Conservation (phyloP, 73 alveolate species). For the Paramecium primaurelia region DNA sequence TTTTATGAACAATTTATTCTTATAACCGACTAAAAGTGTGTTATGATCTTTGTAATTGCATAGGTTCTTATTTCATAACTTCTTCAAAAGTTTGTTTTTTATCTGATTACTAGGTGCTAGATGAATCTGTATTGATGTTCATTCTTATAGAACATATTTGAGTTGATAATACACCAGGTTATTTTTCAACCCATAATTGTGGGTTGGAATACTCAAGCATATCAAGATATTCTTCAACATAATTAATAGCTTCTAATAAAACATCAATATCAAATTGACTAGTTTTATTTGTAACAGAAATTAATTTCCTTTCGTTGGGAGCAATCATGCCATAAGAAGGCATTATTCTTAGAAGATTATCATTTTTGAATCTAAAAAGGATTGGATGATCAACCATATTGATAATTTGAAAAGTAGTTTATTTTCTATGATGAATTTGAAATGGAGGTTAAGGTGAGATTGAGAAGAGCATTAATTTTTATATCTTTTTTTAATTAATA, state of each 20-base stretch:
- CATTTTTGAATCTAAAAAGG: neutral
- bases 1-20: neutral
- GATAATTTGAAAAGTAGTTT: neutral
- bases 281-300: neutral
- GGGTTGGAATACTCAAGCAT: neutral
- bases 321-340: neutral
- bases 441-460: neutral
- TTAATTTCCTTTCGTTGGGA: neutral
- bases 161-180: neutral
- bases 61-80: neutral
- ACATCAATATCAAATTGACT: neutral
- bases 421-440: neutral
- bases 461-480: neutral
- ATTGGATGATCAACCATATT: neutral
- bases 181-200: neutral
- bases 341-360: neutral
- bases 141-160: neutral
- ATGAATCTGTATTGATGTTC: neutral
- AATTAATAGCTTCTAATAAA: neutral
- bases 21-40: neutral
- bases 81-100: neutral
- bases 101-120: neutral
- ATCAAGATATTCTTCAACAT: neutral
- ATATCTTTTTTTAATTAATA: neutral
- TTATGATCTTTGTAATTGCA: neutral